Evolutionary conservation across 2,329 filamentous ascomycete species (phyloP), one percentile per base, ranked within the genome.

Genomic region (Aspergillus udagawae): DNA sequence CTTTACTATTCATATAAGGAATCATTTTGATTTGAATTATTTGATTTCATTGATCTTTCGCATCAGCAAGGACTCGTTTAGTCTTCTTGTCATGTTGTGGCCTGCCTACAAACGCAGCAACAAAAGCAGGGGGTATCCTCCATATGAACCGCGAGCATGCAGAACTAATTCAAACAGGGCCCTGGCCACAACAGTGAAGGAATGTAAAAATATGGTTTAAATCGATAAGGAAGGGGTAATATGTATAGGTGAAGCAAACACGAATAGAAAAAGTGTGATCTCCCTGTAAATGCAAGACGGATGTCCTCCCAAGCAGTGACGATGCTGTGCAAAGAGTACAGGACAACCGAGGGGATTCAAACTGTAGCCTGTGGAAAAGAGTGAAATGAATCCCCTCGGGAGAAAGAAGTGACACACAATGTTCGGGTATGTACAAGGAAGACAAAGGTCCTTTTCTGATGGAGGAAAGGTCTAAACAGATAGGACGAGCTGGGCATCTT

Each of bases 401-500:
- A 7, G 5, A 3, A 3, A 23, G 21, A 47, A 47, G 21, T 45
- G 55, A 54, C 54, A 54, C 56, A 57, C 35, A 41, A 57, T 61
- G 21, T 17, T 56, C 56, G 65, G 63, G 60, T 68, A 71, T 68
- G 61, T 69, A 67, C 66, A 69, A 63, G 62, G 63, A 62, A 55
- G 60, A 64, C 54, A 60, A 54, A 44, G 35, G 60, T 62, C 61
- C 57, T 57, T 58, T 54, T 50, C 51, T 29, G 32, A 51, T 59
- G 56, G 57, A 59, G 21, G 21, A 54, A 52, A 57, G 58, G 56
- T 61, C 64, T 71, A 91, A 67, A 91, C 79, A 60, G 89, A 92
- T 67, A 92, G 80, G 70, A 92, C 88, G 73, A 91, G 90, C 68
- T 81, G 79, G 53, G 77, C 72, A 58, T 79, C 76, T 67, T 77